Conservation (phyloP, 1,284 basidiomycete species). For the Blastosporella zonata region DNA sequence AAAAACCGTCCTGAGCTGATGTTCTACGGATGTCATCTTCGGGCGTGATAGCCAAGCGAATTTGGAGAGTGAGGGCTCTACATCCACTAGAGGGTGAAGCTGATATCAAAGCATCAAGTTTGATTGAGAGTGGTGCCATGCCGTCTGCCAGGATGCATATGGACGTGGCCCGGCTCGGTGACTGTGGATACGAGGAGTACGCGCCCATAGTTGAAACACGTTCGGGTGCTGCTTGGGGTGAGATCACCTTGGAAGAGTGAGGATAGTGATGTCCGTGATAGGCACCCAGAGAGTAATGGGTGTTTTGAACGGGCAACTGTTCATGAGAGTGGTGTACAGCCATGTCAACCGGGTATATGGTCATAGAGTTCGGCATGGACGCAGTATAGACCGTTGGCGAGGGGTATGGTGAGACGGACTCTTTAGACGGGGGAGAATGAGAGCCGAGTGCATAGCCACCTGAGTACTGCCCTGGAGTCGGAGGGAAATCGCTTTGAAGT, state of each 20-base stretch:
- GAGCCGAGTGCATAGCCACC: constrained; percentile 12
- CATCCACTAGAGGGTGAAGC: constrained; percentile 27
- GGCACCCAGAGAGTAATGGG: constrained; percentile 12
- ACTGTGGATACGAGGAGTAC: constrained; percentile 11
- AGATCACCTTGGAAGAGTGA: neutral
- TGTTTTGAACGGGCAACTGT: constrained; percentile 12
- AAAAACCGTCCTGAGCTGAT: constrained; percentile 58
- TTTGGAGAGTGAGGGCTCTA: constrained; percentile 32
- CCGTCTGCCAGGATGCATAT: constrained; percentile 62
- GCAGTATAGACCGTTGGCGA: constrained; percentile 12
- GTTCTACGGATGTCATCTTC: constrained; percentile 46
- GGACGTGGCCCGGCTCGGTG: constrained; percentile 36
- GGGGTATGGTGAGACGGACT: constrained; percentile 6
- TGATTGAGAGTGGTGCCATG: constrained; percentile 57
- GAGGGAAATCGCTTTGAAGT: constrained; percentile 39
- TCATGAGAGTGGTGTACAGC: constrained; percentile 13
- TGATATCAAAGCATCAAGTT: constrained; percentile 44
- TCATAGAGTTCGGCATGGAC: constrained; percentile 19
- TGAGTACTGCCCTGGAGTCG: constrained; percentile 28
- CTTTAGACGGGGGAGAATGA: constrained; percentile 14
- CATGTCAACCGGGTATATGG: constrained; percentile 19
- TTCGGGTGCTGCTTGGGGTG: neutral
- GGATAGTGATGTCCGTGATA: constrained; percentile 2
- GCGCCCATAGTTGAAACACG: constrained; percentile 1
- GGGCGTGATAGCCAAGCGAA: constrained; percentile 50